phyloP scores from a whole-genome alignment of 2,329 filamentous ascomycete genomes.

The Ophidiomyces ophidiicola region DNA sequence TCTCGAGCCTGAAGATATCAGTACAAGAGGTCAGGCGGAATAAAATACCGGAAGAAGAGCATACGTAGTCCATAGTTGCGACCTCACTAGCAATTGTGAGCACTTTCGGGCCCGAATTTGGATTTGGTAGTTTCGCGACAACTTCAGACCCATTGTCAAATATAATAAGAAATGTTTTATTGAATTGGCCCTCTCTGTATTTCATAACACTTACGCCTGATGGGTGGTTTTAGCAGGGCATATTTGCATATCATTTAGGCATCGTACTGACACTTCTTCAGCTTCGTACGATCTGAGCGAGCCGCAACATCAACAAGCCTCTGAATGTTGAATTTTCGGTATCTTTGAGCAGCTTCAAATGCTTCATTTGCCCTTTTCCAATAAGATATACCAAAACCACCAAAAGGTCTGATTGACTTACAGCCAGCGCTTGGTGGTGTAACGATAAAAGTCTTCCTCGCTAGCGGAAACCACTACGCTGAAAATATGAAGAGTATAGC shows the following conservation, averaged over 20 bases:
- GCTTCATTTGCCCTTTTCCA: neutral
- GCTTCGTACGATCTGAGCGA: neutral
- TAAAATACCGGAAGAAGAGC: too few species aligned
- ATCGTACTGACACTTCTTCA: neutral
- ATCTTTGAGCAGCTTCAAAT: neutral
- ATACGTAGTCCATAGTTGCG: slow-evolving; percentile 24
- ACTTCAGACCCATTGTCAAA: slow-evolving; percentile 18
- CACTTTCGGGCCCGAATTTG: slow-evolving; percentile 19
- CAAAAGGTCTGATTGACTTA: neutral
- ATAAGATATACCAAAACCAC: neutral
- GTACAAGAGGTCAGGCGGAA: too few species aligned
- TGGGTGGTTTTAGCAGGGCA: neutral
- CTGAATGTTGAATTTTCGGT: slow-evolving; percentile 4
- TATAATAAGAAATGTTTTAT: slow-evolving; percentile 19
- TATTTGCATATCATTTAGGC: neutral
- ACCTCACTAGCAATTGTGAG: slow-evolving; percentile 29
- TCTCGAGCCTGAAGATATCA: too few species aligned
- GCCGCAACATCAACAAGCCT: neutral
- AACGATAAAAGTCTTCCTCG: slow-evolving; percentile 12
- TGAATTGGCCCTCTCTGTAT: slow-evolving; percentile 20
- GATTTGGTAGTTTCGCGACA: slow-evolving; percentile 19
- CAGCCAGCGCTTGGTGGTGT: slow-evolving; percentile 8
- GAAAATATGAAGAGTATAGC: too few species aligned
- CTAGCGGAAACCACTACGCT: neutral
- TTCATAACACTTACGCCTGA: slow-evolving; percentile 12